phyloP scores from a whole-genome alignment of 345 rosid genomes.

The Euclidium syriacum region DNA sequence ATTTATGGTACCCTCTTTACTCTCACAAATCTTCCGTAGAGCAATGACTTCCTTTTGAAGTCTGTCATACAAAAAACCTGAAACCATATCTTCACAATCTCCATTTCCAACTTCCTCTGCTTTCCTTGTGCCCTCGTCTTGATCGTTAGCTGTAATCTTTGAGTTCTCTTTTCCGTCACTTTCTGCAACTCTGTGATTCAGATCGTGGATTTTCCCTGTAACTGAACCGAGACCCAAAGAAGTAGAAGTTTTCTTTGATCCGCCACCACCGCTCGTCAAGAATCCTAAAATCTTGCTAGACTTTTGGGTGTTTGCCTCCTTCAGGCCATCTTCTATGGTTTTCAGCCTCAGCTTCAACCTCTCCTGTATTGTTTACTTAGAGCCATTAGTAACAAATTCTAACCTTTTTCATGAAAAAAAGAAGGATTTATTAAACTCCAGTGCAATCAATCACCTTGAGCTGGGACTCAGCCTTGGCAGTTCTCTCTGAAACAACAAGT shows the following conservation, averaged over 20 bases:
- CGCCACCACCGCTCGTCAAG: slow-evolving; percentile 52
- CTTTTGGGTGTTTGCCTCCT: slow-evolving; percentile 41
- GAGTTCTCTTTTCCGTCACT: slow-evolving; percentile 59
- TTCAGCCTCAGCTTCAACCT: slow-evolving; percentile 70
- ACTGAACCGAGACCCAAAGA: slow-evolving; percentile 63
- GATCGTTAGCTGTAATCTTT: slow-evolving; percentile 32
- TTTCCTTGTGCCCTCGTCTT: slow-evolving; percentile 24
- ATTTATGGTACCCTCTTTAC: slow-evolving; percentile 49
- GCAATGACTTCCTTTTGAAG: slow-evolving; percentile 77
- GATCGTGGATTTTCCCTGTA: slow-evolving; percentile 34
- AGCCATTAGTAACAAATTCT: too few relatives aligned
- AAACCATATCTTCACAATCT: slow-evolving; percentile 53
- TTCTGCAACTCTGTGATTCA: slow-evolving; percentile 46
- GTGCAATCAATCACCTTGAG: slow-evolving; percentile 53
- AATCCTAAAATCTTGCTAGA: slow-evolving; percentile 63
- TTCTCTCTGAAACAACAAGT: slow-evolving; percentile 68
- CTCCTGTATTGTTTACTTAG: slow-evolving; percentile 44
- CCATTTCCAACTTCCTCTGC: slow-evolving; percentile 25
- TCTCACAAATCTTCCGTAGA: slow-evolving; percentile 63
- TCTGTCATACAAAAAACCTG: slow-evolving; percentile 84
- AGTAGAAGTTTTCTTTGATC: slow-evolving; percentile 58
- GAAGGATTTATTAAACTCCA: too few relatives aligned
- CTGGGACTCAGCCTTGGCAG: slow-evolving; percentile 88
- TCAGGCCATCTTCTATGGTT: slow-evolving; percentile 74
- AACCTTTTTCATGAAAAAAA: too few relatives aligned